Conservation (phyloP, 2,329 filamentous ascomycete genomes). For the Paramyrothecium roridum region DNA sequence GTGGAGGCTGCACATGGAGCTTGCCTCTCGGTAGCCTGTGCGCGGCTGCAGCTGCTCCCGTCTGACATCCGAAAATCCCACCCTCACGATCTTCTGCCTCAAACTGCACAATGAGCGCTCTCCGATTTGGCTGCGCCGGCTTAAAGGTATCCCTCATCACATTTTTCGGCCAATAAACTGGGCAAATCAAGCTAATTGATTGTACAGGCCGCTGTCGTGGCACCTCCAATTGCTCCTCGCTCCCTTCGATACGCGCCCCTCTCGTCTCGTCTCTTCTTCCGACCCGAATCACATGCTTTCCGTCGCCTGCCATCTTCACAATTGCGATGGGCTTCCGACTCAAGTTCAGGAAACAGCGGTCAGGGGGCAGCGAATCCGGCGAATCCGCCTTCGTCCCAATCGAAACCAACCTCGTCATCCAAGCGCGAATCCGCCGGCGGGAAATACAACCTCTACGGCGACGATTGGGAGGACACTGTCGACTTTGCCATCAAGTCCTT, state of each 20-base stretch:
- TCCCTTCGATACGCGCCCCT: neutral
- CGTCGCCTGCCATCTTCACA: neutral
- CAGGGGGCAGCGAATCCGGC: neutral
- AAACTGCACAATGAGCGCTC: neutral
- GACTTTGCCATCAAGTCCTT: constrained; percentile 40
- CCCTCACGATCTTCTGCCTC: neutral
- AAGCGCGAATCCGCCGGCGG: constrained; percentile 20
- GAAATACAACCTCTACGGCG: constrained; percentile 33
- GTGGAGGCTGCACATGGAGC: neutral
- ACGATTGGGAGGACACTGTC: constrained; percentile 40
- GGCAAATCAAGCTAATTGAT: neutral
- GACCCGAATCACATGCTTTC: neutral
- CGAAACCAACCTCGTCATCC: constrained; percentile 11
- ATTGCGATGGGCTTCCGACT: neutral
- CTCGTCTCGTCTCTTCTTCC: neutral
- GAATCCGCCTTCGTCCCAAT: neutral
- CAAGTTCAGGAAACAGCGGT: neutral
- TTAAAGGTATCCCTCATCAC: neutral
- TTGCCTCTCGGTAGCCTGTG: neutral
- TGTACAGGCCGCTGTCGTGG: neutral
- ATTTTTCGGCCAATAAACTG: neutral
- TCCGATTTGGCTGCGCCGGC: neutral
- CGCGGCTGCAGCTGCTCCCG: neutral
- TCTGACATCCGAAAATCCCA: neutral
- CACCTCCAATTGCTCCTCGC: neutral